Base-by-base conservation (phyloP, 768 basidiomycete species). In the Mycena amicta region DNA sequence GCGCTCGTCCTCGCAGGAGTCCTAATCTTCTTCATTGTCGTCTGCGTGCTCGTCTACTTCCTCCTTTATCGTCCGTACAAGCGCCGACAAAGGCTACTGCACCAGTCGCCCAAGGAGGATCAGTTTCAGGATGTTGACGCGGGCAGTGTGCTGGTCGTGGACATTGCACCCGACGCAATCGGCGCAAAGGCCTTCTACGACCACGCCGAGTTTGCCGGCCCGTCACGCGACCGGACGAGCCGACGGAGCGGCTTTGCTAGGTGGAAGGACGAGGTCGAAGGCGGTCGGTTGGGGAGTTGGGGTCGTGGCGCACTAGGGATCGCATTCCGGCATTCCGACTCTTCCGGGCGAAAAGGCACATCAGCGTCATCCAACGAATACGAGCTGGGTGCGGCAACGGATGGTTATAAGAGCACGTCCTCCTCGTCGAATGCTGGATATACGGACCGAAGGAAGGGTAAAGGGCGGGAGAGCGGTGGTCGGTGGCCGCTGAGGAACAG, bases 1-100 rank as follows among this genome's bases (percentile, higher is more conserved):
- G 89, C 88, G 0, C 74, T 89, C 28, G 80, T 78, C 11, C 75
- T 91, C 2, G 87, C 83, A 2, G 77, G 79, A 22, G 68, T 84
- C 20, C 72, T 90, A 8, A 77, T 80, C 26, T 74, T 84, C 64
- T 53, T 87, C 27, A 57, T 85, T 3, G 57, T 80, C 8, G 72
- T 73, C 47, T 69, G 75, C 27, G 31, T 70, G 15, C 66, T 84
- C 2, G 77, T 79, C 59, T 82, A 74, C 61, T 74, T 78, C 56
- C 73, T 77, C 50, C 69, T 82, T 52, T 74, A 80, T 51, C 80
- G 85, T 12, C 82, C 84, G 15, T 82, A 79, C 13, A 64, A 67
- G 60, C 74, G 76, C 37, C 69, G 70, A 6, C 66, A 46, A 22
- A 63, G 62, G 12, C 59, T 67, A 20, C 37, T 61, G 31, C 61